Base-by-base conservation (phyloP, 805 yeast species). In the Jamesozyma jinghongensis region DNA sequence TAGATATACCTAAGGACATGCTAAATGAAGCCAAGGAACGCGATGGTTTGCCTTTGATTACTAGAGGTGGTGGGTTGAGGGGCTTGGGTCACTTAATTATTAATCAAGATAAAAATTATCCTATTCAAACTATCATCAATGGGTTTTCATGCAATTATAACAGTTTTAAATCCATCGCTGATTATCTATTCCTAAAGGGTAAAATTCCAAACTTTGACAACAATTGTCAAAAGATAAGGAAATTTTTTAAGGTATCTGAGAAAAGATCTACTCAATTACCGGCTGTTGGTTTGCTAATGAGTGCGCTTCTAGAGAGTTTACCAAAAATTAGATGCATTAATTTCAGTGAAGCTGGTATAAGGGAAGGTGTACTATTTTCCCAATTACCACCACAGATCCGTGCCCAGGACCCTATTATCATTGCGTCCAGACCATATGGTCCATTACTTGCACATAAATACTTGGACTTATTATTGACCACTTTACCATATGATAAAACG, bases 31-130 rank as follows among this genome's bases (percentile, higher is more conserved):
- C 84, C 0, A 62, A 65, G 31, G 53, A 52, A 20, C 73, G 72
- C 31, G 81, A 79, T 10, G 87, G 87, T 0, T 74, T 74, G 48
- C 73, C 75, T 47, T 52, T 81, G 32, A 80, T 75, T 51, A 73
- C 81, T 3, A 78, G 84, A 49, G 88, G 88, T 40, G 86, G 87
- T 42, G 87, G 87, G 0, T 65, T 80, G 35, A 68, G 87, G 50
- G 85, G 83, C 3, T 65, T 81, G 42, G 87, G 86, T 1, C 79
- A 78, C 55, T 57, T 79, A 19, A 50, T 81, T 8, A 62, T 80
- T 35, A 61, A 70, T 1, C 71, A 68, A 42, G 69, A 70, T 30
- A 68, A 68, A 29, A 70, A 69, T 14, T 81, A 81, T 53, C 87
- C 88, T 4, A 70, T 81, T 31, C 82, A 81, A 47, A 74, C 81